These are phyloP conservation scores for Ceratocystis harringtonii DNA, from an alignment of 2,329 filamentous ascomycete genomes.

Conservation along the genomic window DNA sequence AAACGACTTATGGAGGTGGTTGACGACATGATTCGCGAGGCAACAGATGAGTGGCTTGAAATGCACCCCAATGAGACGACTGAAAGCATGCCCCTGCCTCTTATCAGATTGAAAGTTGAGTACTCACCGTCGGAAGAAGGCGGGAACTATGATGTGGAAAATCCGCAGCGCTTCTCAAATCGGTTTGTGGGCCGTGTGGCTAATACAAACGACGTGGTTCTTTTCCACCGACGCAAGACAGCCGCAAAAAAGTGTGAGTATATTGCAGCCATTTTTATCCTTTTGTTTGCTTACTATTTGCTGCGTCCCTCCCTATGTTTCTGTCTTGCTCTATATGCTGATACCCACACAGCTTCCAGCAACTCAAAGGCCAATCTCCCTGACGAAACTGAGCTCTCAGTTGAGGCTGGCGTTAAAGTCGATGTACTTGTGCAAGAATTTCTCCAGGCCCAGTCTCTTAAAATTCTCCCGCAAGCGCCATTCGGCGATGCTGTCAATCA, in stretches of 20 bases:
- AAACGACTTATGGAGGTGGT: slow-evolving; percentile 62
- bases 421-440: slow-evolving; percentile 81
- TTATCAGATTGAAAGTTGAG: slow-evolving; percentile 83
- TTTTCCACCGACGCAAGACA: slow-evolving; percentile 84
- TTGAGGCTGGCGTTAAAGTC: slow-evolving; percentile 49
- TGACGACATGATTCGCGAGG: slow-evolving; percentile 74
- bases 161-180: slow-evolving; percentile 91
- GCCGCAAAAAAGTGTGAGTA: slow-evolving; percentile 23
- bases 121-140: slow-evolving; percentile 74
- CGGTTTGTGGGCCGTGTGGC: slow-evolving; percentile 81
- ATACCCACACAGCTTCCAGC: slow-evolving; percentile 23
- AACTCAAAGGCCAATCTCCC: slow-evolving; percentile 43
- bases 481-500: slow-evolving; percentile 88
- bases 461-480: slow-evolving; percentile 79
- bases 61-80: slow-evolving; percentile 50
- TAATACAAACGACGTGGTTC: slow-evolving; percentile 84
- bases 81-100: slow-evolving; percentile 48
- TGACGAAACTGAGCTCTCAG: slow-evolving; percentile 42
- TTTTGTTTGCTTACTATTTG: not conserved
- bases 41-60: slow-evolving; percentile 63
- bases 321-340: not conserved
- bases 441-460: slow-evolving; percentile 71
- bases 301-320: no score
- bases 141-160: slow-evolving; percentile 68
- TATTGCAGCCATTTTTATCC: not conserved